These are phyloP conservation scores for Saccharomycopsis fermentans DNA, from an alignment of 805 yeast species.

Conservation along the genomic window DNA sequence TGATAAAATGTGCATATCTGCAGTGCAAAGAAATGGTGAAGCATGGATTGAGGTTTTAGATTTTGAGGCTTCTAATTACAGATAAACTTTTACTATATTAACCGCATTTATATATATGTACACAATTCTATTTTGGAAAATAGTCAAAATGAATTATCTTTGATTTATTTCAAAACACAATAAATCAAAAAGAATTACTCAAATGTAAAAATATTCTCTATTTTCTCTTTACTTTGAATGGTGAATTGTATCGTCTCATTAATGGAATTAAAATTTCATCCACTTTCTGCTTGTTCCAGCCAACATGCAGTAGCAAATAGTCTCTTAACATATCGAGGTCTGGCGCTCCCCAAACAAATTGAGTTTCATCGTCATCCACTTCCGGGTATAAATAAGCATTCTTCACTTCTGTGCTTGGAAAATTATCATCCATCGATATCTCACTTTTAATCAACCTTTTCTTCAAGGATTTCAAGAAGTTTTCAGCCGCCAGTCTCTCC, in stretches of 20 bases:
- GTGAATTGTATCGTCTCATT: conserved; percentile 64
- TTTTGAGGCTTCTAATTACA: conserved; percentile 33
- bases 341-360: conserved; percentile 85
- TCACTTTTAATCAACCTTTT: conserved; percentile 43
- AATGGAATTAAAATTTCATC: conserved; percentile 83
- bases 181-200: background rate
- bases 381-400: conserved; percentile 75
- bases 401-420: conserved; percentile 60
- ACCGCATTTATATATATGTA: too few relatives aligned
- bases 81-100: background rate
- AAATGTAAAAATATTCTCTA: background rate
- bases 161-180: background rate
- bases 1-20: conserved; percentile 77
- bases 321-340: conserved; percentile 69
- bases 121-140: too few relatives aligned
- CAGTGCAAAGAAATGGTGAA: conserved; percentile 63
- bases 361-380: conserved; percentile 71
- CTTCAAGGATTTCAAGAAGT: conserved; percentile 49
- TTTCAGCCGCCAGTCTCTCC: conserved; percentile 36
- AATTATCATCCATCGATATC: conserved; percentile 46
- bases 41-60: conserved; percentile 81
- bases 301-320: conserved; percentile 57
- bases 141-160: background rate
- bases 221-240: conserved; percentile 29
- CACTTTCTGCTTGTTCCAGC: conserved; percentile 69